phyloP scores from a whole-genome alignment of 441 rosid species.

The Gossypium davidsonii region DNA sequence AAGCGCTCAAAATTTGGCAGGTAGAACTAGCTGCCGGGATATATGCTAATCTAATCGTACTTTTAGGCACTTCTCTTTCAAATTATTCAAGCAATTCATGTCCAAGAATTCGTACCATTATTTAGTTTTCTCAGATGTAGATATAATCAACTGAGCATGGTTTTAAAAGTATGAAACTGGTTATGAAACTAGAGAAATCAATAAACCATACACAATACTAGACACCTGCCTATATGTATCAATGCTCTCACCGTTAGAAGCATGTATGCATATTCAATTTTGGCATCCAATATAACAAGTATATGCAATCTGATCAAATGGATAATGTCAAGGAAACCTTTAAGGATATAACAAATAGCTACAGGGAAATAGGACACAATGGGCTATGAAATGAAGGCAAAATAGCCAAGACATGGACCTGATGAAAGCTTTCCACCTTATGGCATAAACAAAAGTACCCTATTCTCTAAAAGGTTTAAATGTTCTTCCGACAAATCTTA shows the following conservation, averaged over 20 bases:
- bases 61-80: constrained; percentile 1
- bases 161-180: not conserved
- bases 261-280: not conserved
- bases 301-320: not conserved
- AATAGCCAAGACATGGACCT: not conserved
- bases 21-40: not conserved
- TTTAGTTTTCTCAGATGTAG: not conserved
- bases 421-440: not conserved
- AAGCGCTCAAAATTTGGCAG: constrained; percentile 3
- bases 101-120: not conserved
- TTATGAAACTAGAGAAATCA: not conserved
- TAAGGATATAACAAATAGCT: not conserved
- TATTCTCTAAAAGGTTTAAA: not conserved
- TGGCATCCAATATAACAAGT: not conserved
- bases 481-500: constrained; percentile 1
- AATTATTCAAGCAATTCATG: not conserved
- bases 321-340: not conserved
- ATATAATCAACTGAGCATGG: not conserved
- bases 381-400: not conserved
- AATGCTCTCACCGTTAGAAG: not conserved
- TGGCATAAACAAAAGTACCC: constrained; percentile 2
- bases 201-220: not conserved
- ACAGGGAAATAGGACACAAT: not conserved
- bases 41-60: constrained; percentile 11
- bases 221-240: not conserved